Percentiles rank a stretch among this genome's conserved stretches.
These are phyloP conservation scores for Lolium multiflorum DNA, from an alignment of 176 grass and related monocot species.

Conservation along the genomic window DNA sequence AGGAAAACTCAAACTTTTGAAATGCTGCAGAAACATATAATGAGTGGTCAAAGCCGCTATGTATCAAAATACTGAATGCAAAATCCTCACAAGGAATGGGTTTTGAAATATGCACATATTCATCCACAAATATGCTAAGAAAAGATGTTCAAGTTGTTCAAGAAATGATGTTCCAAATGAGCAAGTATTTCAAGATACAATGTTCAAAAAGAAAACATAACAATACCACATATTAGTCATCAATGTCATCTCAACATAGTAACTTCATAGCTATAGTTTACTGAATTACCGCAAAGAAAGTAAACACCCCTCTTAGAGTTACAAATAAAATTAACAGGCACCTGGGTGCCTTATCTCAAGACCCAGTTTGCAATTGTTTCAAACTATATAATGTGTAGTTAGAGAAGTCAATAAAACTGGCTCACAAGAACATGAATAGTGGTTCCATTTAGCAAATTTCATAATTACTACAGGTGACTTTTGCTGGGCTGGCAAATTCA, in stretches of 20 bases:
- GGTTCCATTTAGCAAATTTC: slow-evolving; percentile 19
- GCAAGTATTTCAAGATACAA: neutral
- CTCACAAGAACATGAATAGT: neutral
- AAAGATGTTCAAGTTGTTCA: neutral
- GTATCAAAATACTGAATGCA: neutral
- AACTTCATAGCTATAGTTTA: slow-evolving; percentile 2
- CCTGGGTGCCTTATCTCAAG: neutral
- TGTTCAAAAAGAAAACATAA: neutral
- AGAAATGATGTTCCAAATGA: neutral
- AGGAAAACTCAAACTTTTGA: slow-evolving; percentile 93
- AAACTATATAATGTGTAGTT: neutral
- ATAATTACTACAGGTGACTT: neutral
- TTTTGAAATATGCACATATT: slow-evolving; percentile 8
- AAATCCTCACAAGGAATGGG: slow-evolving; percentile 27
- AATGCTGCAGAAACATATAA: slow-evolving; percentile 70
- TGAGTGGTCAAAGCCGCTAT: slow-evolving; percentile 28
- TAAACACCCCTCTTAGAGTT: slow-evolving; percentile 9
- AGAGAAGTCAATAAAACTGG: neutral
- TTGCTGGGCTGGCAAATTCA: neutral
- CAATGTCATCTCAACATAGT: slow-evolving; percentile 7
- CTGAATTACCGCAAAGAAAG: slow-evolving; percentile 12
- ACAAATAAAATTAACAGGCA: slow-evolving; percentile 20
- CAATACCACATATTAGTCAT: neutral
- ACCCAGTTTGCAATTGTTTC: neutral
- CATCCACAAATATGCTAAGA: neutral